Percentiles rank a stretch among this genome's conserved stretches.
phyloP scores from a whole-genome alignment of 345 rosid species.

The Cardamine chenopodiifolia region DNA sequence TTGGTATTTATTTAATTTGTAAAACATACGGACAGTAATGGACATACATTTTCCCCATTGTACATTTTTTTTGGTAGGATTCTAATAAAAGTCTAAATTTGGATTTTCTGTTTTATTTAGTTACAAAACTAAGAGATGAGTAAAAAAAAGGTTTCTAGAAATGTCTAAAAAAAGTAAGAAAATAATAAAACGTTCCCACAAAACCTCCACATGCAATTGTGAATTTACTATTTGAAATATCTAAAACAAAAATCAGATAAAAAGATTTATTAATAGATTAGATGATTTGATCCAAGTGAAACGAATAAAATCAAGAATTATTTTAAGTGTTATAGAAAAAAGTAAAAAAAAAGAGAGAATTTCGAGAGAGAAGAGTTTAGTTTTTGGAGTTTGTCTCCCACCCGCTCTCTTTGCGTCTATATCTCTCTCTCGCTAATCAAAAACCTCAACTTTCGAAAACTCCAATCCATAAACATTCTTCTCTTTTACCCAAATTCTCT shows the following conservation, averaged over 20 bases:
- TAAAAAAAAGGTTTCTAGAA: constrained; percentile 18
- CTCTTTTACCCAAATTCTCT: constrained; percentile 19
- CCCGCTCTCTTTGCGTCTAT: constrained; percentile 39
- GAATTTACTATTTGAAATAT: constrained; percentile 35
- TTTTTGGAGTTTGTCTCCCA: constrained; percentile 28
- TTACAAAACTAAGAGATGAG: constrained; percentile 27
- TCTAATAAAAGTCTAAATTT: constrained; percentile 16
- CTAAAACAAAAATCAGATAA: neutral
- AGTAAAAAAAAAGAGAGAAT: neutral
- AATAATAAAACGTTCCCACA: constrained; percentile 17
- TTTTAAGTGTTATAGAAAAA: neutral
- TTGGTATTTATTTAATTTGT: neutral
- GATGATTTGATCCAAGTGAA: constrained; percentile 14
- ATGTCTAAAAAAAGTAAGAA: constrained; percentile 30
- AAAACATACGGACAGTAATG: constrained; percentile 2
- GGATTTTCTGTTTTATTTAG: constrained; percentile 31
- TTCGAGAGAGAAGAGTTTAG: constrained; percentile 13
- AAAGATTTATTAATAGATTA: constrained; percentile 21
- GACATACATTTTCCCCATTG: neutral
- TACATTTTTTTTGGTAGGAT: neutral
- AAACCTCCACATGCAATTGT: constrained; percentile 28
- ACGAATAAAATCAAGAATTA: constrained; percentile 14
- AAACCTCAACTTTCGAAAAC: constrained; percentile 40
- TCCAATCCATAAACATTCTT: constrained; percentile 35
- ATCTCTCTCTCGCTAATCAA: constrained; percentile 34